phyloP scores from a whole-genome alignment of 345 rosid genomes.

The Syzygium oleosum region DNA sequence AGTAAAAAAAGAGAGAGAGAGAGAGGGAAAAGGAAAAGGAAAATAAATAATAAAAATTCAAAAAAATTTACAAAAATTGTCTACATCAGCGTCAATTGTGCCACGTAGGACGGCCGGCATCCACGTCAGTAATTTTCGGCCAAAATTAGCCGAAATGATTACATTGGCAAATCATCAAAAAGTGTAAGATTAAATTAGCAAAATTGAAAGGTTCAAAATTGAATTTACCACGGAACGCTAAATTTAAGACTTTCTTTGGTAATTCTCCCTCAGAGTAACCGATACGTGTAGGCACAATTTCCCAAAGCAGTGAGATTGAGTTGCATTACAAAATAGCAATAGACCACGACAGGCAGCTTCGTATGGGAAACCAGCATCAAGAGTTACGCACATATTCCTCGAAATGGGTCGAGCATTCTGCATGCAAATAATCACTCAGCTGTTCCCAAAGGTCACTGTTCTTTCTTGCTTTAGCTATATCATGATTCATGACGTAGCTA shows the following conservation, averaged over 20 bases:
- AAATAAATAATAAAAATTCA: too few species aligned
- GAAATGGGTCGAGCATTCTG: not conserved
- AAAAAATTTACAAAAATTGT: too few species aligned
- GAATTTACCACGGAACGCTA: accelerated
- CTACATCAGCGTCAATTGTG: too few species aligned
- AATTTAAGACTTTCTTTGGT: too few species aligned
- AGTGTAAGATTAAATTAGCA: too few species aligned
- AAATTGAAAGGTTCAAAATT: too few species aligned
- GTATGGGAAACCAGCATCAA: not conserved
- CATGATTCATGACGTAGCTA: not conserved
- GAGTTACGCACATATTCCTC: not conserved
- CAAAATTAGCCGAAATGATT: too few species aligned
- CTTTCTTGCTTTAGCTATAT: not conserved
- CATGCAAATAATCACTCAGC: not conserved
- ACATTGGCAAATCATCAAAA: too few species aligned
- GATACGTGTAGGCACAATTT: not conserved
- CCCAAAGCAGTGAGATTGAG: not conserved
- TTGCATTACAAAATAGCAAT: not conserved
- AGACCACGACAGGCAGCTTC: not conserved
- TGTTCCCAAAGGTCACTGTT: not conserved
- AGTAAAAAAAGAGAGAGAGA: too few species aligned
- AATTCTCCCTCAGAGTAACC: not conserved
- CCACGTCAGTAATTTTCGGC: too few species aligned
- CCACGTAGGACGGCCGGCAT: too few species aligned
- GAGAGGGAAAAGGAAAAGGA: too few species aligned